phyloP scores from a whole-genome alignment of 108 stramenopile genomes.

The Skeletonema grethae region DNA sequence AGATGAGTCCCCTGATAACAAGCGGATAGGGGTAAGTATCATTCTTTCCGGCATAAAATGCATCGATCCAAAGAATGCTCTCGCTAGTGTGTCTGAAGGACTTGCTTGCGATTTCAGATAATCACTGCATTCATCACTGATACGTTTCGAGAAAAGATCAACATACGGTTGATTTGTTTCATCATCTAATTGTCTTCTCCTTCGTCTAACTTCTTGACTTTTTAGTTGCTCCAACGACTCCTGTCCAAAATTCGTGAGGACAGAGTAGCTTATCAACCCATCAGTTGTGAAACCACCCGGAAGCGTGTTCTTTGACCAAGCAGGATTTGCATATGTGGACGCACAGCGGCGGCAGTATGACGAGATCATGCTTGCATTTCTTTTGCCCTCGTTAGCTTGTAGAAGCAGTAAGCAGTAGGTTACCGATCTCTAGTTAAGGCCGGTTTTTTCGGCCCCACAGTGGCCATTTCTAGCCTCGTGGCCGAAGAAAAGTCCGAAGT shows the following conservation, averaged over 20 bases:
- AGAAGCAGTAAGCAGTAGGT: too few species aligned
- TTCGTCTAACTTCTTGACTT: slow-evolving; percentile 24
- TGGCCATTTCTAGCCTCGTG: too few species aligned
- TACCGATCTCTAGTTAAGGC: too few species aligned
- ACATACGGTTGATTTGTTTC: slow-evolving; percentile 28
- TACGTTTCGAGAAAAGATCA: slow-evolving; percentile 44
- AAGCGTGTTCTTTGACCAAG: slow-evolving; percentile 1
- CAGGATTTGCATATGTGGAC: neutral
- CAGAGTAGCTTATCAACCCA: slow-evolving; percentile 29
- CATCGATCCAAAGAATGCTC: slow-evolving; percentile 51
- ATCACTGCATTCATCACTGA: slow-evolving; percentile 27
- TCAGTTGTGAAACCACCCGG: slow-evolving; percentile 42
- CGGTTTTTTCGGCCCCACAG: too few species aligned
- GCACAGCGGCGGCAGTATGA: neutral
- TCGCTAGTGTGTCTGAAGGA: slow-evolving; percentile 38
- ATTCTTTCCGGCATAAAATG: slow-evolving; percentile 32
- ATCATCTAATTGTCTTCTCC: slow-evolving; percentile 21
- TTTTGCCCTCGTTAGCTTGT: too few species aligned
- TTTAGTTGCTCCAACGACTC: slow-evolving; percentile 9
- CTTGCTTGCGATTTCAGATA: slow-evolving; percentile 24
- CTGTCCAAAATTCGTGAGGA: slow-evolving; percentile 33
- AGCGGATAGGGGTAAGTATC: slow-evolving; percentile 18
- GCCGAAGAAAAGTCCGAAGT: too few species aligned
- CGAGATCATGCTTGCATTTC: too few species aligned
- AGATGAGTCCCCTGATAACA: slow-evolving; percentile 15